These are phyloP conservation scores for Xylariaceae sp. DNA, from an alignment of 2,329 filamentous ascomycete species.

Conservation along the genomic window DNA sequence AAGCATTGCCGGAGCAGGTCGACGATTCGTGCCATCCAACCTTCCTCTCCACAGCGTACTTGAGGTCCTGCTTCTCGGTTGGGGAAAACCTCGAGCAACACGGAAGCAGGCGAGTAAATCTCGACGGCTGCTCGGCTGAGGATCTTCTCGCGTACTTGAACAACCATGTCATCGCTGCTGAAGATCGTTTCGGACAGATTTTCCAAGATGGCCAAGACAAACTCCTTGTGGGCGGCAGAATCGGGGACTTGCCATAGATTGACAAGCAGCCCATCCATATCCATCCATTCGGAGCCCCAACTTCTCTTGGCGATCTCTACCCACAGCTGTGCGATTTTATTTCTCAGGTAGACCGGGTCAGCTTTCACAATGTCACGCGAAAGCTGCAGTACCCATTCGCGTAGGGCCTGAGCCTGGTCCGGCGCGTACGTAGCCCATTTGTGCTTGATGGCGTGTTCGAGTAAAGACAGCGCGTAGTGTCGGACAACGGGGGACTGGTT, in stretches of 20 bases:
- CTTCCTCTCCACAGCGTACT: constrained; percentile 73
- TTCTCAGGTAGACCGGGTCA: constrained; percentile 79
- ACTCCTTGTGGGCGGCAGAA: constrained; percentile 65
- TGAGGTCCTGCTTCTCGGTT: constrained; percentile 62
- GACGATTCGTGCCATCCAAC: constrained; percentile 78
- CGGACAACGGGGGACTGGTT: constrained; percentile 75
- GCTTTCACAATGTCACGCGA: constrained; percentile 63
- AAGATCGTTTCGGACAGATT: constrained; percentile 93
- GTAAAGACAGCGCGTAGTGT: constrained; percentile 86
- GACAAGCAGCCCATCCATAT: constrained; percentile 83
- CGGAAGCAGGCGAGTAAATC: constrained; percentile 75
- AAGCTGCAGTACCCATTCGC: constrained; percentile 73
- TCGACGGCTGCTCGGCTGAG: constrained; percentile 89
- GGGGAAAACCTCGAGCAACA: constrained; percentile 71
- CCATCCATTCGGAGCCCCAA: constrained; percentile 89
- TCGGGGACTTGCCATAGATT: constrained; percentile 71
- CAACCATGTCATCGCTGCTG: constrained; percentile 80
- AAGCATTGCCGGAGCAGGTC: constrained; percentile 70
- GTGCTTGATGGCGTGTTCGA: constrained; percentile 86
- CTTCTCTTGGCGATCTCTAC: constrained; percentile 87
- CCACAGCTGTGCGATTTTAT: constrained; percentile 94
- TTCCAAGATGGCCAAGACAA: constrained; percentile 84
- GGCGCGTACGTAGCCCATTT: constrained; percentile 69
- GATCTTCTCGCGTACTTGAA: constrained; percentile 73
- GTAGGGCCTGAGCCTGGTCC: constrained; percentile 63